Percentiles rank a stretch among this genome's conserved stretches.
These are phyloP conservation scores for Ophiocordyceps camponoti-rufipedis DNA, from an alignment of 2,329 filamentous ascomycete species.

Conservation along the genomic window DNA sequence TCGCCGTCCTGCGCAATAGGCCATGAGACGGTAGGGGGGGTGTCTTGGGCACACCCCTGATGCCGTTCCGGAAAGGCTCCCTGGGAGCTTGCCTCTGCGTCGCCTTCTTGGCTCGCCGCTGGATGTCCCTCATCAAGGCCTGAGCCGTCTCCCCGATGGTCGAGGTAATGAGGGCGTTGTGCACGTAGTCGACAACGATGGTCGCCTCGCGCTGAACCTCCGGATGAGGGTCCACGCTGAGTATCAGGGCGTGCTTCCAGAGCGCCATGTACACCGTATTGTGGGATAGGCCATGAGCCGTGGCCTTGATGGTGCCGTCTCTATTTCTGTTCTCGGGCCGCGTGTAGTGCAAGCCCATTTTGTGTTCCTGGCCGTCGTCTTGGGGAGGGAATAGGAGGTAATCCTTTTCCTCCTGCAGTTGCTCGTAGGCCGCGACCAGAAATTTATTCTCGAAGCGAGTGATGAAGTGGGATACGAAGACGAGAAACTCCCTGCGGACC, in stretches of 20 bases:
- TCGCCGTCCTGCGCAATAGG: slow-evolving; percentile 44
- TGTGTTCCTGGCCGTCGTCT: slow-evolving; percentile 38
- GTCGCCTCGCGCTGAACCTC: slow-evolving; percentile 77
- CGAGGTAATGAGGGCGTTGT: slow-evolving; percentile 61
- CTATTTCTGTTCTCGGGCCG: slow-evolving; percentile 34
- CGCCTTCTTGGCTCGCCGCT: slow-evolving; percentile 28
- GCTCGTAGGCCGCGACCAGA: slow-evolving; percentile 78
- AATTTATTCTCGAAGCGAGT: slow-evolving; percentile 85
- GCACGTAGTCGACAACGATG: slow-evolving; percentile 71
- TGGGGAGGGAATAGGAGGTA: slow-evolving; percentile 38
- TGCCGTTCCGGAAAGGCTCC: slow-evolving; percentile 23
- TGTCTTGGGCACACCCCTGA: slow-evolving; percentile 16
- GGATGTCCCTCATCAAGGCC: slow-evolving; percentile 55
- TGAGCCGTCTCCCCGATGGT: slow-evolving; percentile 54
- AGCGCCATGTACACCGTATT: slow-evolving; percentile 86
- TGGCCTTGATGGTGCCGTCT: slow-evolving; percentile 38
- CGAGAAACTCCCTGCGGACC: slow-evolving; percentile 80
- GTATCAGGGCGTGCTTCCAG: slow-evolving; percentile 82
- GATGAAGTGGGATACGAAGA: slow-evolving; percentile 87
- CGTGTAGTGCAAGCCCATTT: slow-evolving; percentile 44
- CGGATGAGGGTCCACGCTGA: slow-evolving; percentile 87
- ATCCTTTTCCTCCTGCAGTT: slow-evolving; percentile 68
- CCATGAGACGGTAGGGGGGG: slow-evolving; percentile 36
- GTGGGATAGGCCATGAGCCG: slow-evolving; percentile 47
- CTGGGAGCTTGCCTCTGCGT: slow-evolving; percentile 23